phyloP scores from a whole-genome alignment of 306 rosid species.

The Gleditsia sinensis region DNA sequence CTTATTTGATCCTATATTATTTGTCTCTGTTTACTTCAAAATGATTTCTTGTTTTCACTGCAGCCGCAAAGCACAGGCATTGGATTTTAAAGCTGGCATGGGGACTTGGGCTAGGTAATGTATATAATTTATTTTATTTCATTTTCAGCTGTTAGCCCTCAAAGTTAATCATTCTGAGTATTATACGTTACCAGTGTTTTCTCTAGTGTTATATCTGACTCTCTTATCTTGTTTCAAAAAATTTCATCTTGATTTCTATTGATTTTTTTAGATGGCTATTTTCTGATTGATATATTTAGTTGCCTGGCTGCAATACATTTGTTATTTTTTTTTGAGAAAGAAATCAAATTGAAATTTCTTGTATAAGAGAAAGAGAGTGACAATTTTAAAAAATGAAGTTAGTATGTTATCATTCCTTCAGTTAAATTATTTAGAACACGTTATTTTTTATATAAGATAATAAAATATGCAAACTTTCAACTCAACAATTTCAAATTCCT shows the following conservation, averaged over 20 bases:
- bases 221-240: no score
- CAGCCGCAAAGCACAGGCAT: constrained; percentile 2
- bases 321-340: no score
- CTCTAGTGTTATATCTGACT: no score
- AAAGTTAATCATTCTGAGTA: background rate
- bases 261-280: no score
- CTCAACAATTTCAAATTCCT: background rate
- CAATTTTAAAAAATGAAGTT: no score
- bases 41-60: constrained; percentile 4
- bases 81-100: constrained; percentile 35
- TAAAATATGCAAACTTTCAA: background rate
- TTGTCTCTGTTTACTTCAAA: background rate
- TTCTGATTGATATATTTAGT: no score
- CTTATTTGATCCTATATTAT: background rate
- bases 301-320: no score
- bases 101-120: constrained; percentile 63
- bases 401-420: background rate
- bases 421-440: background rate
- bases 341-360: no score
- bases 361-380: no score
- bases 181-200: background rate
- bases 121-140: background rate
- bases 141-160: background rate
- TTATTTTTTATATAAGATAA: no score
- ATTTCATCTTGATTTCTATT: no score